Base-by-base conservation (phyloP, 2,329 filamentous ascomycete species). In the Arthroderma uncinatum region DNA sequence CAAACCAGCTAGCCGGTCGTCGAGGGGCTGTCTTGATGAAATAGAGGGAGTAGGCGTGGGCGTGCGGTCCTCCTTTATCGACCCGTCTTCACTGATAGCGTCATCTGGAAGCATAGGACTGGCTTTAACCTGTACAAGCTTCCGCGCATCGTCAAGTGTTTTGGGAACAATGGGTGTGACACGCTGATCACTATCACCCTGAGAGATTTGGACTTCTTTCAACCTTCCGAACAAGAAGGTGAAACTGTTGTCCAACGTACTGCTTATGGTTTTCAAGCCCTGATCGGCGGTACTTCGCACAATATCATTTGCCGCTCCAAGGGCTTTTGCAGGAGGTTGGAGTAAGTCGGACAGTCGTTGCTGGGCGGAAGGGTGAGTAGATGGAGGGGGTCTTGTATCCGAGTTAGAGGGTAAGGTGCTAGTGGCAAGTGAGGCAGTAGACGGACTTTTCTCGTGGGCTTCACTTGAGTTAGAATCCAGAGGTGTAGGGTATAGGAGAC, bases 151-250 rank as follows among this genome's bases (percentile, higher is more conserved):
- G 64, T 95, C 93, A 0, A 98, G 76, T 1, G 93, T 98, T 65
- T 89, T 92, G 1, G 93, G 93, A 0, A 95, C 79, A 40, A 78
- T 67, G 5, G 82, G 73, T 1, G 83, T 78, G 14, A 79, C 71
- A 4, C 73, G 70, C 28, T 73, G 71, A 1, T 71, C 67, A 65
- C 63, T 78, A 70, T 67, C 67, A 66, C 61, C 71, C 66, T 70
- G 82, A 74, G 64, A 83, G 56, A 78, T 69, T 54, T 74, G 72
- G 53, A 73, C 62, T 59, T 95, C 90, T 60, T 87, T 89, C 19
- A 96, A 78, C 63, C 90, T 88, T 14, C 92, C 92, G 56, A 98
- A 83, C 23, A 98, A 76, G 68, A 97, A 95, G 59, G 90, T 93
- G 73, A 96, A 94, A 68, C 90, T 96, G 66, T 89, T 90, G 59